Percentiles rank a stretch among this genome's conserved stretches.
phyloP scores from a whole-genome alignment of 345 rosid genomes.

The Mercurialis annua region DNA sequence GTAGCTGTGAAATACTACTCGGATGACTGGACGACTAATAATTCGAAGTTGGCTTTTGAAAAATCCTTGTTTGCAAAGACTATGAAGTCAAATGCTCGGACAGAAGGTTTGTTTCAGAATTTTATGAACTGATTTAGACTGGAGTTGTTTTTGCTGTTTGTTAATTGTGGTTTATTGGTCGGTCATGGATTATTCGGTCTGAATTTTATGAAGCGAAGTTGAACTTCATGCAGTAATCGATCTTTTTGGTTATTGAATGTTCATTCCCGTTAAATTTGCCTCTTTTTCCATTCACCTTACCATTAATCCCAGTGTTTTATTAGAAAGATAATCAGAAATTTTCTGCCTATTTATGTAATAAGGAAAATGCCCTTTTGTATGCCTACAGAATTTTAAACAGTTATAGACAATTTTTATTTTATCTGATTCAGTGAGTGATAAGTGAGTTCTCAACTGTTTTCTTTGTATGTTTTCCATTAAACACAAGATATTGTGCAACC shows the following conservation, averaged over 20 bases:
- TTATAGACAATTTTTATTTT: neutral
- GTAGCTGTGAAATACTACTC: constrained; percentile 84
- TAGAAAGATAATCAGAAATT: neutral
- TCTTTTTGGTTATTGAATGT: neutral
- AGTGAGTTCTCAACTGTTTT: neutral
- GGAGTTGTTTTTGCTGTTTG: neutral
- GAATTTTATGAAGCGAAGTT: neutral
- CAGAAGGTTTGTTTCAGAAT: constrained; percentile 50
- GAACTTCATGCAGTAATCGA: neutral
- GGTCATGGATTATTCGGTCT: neutral
- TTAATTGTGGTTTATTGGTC: neutral
- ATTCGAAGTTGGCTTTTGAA: constrained; percentile 66
- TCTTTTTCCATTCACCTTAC: neutral
- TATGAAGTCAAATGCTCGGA: constrained; percentile 81
- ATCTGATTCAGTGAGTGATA: neutral
- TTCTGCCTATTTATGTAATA: neutral
- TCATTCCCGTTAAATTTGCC: neutral
- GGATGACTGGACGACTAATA: constrained; percentile 86
- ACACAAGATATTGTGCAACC: neutral
- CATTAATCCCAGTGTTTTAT: neutral
- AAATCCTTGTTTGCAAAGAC: constrained; percentile 68
- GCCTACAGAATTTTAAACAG: neutral
- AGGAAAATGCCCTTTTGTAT: neutral
- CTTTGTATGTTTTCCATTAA: neutral
- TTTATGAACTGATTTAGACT: neutral